A percentile compares a stretch with the other conserved stretches of the same genome.
These are phyloP conservation scores for Teratosphaeria gauchensis DNA, from an alignment of 2,329 filamentous ascomycete species.

Conservation along the genomic window DNA sequence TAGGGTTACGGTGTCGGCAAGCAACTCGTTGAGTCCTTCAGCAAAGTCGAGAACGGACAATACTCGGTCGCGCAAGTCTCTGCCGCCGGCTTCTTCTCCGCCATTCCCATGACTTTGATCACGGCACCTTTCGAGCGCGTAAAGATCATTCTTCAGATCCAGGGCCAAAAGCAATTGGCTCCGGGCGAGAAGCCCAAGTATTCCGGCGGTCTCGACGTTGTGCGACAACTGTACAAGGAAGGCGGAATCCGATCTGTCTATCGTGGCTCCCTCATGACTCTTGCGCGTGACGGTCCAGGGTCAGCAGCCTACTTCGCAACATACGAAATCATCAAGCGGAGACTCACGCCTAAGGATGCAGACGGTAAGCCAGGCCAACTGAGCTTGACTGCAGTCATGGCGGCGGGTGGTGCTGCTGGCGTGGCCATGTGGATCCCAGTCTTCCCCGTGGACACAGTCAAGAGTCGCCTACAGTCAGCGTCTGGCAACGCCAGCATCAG, in stretches of 20 bases:
- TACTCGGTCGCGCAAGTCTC: constrained; percentile 82
- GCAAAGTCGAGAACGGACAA: constrained; percentile 56
- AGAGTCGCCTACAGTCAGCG: constrained; percentile 84
- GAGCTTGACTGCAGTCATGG: constrained; percentile 71
- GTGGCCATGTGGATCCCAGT: constrained; percentile 99
- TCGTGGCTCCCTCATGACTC: constrained; percentile 78
- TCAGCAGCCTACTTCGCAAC: constrained; percentile 93
- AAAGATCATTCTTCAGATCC: constrained; percentile 96
- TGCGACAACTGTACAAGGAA: constrained; percentile 83
- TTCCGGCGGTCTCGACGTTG: constrained; percentile 77
- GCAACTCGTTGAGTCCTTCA: constrained; percentile 63
- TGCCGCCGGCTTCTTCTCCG: constrained; percentile 91
- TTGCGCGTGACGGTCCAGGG: constrained; percentile 87
- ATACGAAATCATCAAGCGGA: constrained; percentile 91
- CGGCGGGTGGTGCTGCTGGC: constrained; percentile 80
- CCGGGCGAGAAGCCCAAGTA: constrained; percentile 92
- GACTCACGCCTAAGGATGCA: constrained; percentile 69
- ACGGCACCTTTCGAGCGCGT: constrained; percentile 99
- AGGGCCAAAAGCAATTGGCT: constrained; percentile 75
- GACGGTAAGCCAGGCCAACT: constrained; percentile 66
- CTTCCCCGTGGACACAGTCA: constrained; percentile 95
- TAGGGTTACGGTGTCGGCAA: constrained; percentile 96
- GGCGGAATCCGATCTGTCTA: constrained; percentile 88
- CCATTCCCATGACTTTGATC: constrained; percentile 93
- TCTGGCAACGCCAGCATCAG: constrained; percentile 74